phyloP scores from a whole-genome alignment of 2,329 filamentous ascomycete genomes.

The Endocalyx cinctus region DNA sequence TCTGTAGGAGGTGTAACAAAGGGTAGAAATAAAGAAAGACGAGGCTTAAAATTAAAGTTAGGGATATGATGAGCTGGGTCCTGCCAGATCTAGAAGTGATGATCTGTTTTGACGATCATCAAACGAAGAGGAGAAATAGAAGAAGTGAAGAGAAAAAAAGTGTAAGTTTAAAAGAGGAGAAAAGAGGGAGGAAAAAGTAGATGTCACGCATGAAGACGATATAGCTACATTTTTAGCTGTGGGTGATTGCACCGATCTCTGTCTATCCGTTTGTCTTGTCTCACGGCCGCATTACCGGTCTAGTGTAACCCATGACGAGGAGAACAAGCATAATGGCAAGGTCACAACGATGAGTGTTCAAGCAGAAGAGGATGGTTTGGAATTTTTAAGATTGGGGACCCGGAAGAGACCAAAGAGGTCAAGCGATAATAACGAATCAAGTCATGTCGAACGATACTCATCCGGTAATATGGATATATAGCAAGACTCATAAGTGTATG shows the following conservation, averaged over 20 bases:
- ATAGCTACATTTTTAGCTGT: too few species aligned
- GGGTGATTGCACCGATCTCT: too few species aligned
- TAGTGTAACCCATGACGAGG: constrained; percentile 5
- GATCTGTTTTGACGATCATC: neutral
- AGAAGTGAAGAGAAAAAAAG: neutral
- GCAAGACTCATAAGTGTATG: too few species aligned
- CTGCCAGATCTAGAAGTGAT: neutral
- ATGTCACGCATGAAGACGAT: too few species aligned
- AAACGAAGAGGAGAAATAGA: neutral
- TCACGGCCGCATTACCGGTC: too few species aligned
- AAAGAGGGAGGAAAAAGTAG: too few species aligned
- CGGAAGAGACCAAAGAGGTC: too few species aligned
- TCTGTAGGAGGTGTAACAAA: constrained; percentile 2
- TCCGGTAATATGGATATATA: constrained; percentile 7
- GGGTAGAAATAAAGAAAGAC: constrained; percentile 6
- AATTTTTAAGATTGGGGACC: constrained; percentile 18
- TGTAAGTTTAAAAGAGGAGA: too few species aligned
- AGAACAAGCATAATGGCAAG: constrained; percentile 9
- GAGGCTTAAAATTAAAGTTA: too few species aligned
- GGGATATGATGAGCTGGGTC: too few species aligned
- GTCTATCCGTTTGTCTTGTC: too few species aligned
- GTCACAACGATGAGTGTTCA: too few species aligned
- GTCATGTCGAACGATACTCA: constrained; percentile 7
- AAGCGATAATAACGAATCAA: constrained; percentile 18
- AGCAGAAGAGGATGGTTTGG: constrained; percentile 14